phyloP scores from a whole-genome alignment of 2,329 filamentous ascomycete species.

The Leptoxyphium fumago region DNA sequence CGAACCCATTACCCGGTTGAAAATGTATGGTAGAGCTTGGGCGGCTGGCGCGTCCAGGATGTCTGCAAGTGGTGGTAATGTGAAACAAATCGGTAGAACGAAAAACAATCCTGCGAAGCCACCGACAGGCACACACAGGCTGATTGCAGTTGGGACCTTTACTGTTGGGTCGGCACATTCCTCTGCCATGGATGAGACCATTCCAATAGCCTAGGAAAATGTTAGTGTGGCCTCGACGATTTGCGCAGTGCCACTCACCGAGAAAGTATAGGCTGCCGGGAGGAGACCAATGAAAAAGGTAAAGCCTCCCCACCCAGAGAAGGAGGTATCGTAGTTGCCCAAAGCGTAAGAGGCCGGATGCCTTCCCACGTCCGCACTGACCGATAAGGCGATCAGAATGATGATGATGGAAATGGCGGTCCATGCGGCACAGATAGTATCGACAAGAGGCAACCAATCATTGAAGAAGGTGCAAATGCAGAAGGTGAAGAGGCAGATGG shows the following conservation, averaged over 20 bases:
- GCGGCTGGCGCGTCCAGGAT: conserved; percentile 30
- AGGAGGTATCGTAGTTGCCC: conserved; percentile 40
- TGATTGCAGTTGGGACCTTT: conserved; percentile 38
- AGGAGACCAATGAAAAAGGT: conserved; percentile 49
- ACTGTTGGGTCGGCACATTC: conserved; percentile 39
- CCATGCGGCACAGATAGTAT: conserved; percentile 43
- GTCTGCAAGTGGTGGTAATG: conserved; percentile 32
- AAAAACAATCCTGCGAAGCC: conserved; percentile 42
- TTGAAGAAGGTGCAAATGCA: conserved; percentile 53
- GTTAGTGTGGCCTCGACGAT: background rate
- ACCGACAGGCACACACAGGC: conserved; percentile 38
- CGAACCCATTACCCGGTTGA: conserved; percentile 34
- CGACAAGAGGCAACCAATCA: conserved; percentile 48
- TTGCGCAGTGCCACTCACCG: conserved; percentile 40
- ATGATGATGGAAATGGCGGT: conserved; percentile 42
- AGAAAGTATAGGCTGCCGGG: conserved; percentile 24
- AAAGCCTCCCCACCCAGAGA: conserved; percentile 45
- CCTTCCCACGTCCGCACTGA: conserved; percentile 38
- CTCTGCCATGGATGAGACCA: conserved; percentile 45
- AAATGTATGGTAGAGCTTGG: conserved; percentile 38
- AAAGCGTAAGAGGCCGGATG: conserved; percentile 37
- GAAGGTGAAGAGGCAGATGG: conserved; percentile 49
- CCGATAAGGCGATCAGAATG: conserved; percentile 41
- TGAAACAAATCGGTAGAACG: conserved; percentile 39
- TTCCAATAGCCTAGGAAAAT: background rate